Evolutionary conservation across 2,329 filamentous ascomycete species (phyloP).

Genomic region (Xylariaceae sp.): DNA sequence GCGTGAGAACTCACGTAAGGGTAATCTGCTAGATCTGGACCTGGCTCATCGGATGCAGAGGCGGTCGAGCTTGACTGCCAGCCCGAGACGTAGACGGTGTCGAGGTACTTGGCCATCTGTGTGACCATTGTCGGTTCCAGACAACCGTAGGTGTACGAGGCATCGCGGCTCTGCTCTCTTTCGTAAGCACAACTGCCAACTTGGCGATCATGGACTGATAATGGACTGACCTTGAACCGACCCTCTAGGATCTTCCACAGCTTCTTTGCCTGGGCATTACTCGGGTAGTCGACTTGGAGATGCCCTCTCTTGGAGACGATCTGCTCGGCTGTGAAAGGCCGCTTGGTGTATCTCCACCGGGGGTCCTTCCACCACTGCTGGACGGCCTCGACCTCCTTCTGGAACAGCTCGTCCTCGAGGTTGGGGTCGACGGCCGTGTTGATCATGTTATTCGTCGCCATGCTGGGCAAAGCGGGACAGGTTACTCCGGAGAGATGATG

Average conservation of each 20-base stretch:
- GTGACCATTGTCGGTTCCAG: constrained; percentile 97
- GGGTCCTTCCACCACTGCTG: constrained; percentile 93
- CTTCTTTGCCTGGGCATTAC: constrained; percentile 88
- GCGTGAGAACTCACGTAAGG: constrained; percentile 68
- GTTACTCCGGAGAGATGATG: constrained; percentile 1
- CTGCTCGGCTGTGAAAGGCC: constrained; percentile 92
- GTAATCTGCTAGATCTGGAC: constrained; percentile 96
- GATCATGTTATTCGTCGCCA: constrained; percentile 61
- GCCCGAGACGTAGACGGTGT: constrained; percentile 97
- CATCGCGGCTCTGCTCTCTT: constrained; percentile 63
- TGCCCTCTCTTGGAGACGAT: constrained; percentile 94
- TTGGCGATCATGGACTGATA: neutral
- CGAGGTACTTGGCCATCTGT: constrained; percentile 98
- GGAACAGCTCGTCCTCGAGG: constrained; percentile 63
- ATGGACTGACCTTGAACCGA: constrained; percentile 70
- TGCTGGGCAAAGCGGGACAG: constrained; percentile 32
- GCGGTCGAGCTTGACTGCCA: constrained; percentile 99
- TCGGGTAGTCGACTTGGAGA: constrained; percentile 85
- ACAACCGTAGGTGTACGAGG: constrained; percentile 94
- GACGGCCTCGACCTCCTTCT: constrained; percentile 79
- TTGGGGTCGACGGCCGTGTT: constrained; percentile 52
- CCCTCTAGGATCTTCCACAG: constrained; percentile 85
- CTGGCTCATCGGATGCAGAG: constrained; percentile 90
- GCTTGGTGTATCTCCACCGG: constrained; percentile 88
- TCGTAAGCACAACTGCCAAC: constrained; percentile 2